These are phyloP conservation scores for Bolboschoenus planiculmis DNA, from an alignment of 176 grass and related monocot species.

Conservation along the genomic window DNA sequence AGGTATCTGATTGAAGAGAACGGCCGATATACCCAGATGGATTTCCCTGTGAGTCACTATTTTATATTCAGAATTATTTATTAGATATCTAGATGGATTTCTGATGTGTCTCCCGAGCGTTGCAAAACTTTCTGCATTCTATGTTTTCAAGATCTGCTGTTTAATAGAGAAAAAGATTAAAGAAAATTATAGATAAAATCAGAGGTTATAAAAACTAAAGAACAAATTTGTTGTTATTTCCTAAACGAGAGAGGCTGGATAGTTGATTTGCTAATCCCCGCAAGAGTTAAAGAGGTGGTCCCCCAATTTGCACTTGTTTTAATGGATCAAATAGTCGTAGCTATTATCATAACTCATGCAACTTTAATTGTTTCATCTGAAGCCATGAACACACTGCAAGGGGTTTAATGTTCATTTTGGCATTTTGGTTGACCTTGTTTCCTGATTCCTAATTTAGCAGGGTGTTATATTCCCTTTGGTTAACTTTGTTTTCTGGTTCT, in stretches of 20 bases:
- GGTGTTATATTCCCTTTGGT: slow-evolving; percentile 22
- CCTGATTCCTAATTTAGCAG: slow-evolving; percentile 30
- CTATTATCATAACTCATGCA: neutral
- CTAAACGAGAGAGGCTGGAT: neutral
- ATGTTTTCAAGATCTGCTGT: neutral
- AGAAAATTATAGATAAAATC: neutral
- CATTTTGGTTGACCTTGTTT: slow-evolving; percentile 19
- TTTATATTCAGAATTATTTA: neutral
- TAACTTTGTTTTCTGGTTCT: slow-evolving; percentile 21
- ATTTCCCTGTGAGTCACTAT: slow-evolving; percentile 15
- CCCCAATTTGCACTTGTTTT: neutral
- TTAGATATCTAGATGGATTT: neutral
- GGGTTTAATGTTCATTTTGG: slow-evolving; percentile 21
- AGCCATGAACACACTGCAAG: neutral
- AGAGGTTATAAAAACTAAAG: neutral
- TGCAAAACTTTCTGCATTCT: slow-evolving; percentile 39
- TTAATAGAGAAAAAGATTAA: neutral
- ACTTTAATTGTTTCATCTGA: slow-evolving; percentile 18
- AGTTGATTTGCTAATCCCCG: neutral
- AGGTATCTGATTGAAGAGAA: slow-evolving; percentile 25
- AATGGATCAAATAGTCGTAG: neutral
- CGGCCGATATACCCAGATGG: neutral
- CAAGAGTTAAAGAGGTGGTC: neutral
- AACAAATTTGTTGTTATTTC: neutral
- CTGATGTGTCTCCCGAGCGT: slow-evolving; percentile 23